Conservation (phyloP, 345 rosid species). For the Mallotus nudiflorus region DNA sequence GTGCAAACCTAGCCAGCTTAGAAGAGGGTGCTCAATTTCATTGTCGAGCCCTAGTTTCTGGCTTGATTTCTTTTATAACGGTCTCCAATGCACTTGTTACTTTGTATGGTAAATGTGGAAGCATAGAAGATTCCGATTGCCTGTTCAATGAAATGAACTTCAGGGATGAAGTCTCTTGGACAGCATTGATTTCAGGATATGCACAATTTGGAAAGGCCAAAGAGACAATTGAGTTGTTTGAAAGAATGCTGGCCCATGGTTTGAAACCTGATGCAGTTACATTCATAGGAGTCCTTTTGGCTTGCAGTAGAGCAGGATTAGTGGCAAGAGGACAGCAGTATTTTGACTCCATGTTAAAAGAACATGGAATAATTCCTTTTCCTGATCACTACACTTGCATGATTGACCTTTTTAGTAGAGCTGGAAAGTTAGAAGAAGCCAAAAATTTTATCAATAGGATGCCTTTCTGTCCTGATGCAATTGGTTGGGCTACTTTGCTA, state of each 20-base stretch:
- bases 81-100: conserved; percentile 89
- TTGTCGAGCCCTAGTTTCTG: conserved; percentile 62
- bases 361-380: conserved; percentile 57
- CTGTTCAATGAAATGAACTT: conserved; percentile 70
- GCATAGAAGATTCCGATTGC: conserved; percentile 53
- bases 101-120: conserved; percentile 90
- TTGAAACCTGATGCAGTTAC: conserved; percentile 88
- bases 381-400: conserved; percentile 85
- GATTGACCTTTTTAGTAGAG: conserved; percentile 87
- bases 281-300: conserved; percentile 80
- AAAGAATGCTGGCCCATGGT: conserved; percentile 63
- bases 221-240: conserved; percentile 72
- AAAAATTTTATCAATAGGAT: conserved; percentile 59
- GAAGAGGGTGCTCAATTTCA: conserved; percentile 95
- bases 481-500: conserved; percentile 86
- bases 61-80: conserved; percentile 54
- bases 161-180: conserved; percentile 89
- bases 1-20: conserved; percentile 83
- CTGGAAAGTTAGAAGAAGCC: conserved; percentile 87
- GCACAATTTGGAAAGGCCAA: conserved; percentile 84
- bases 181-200: conserved; percentile 83
- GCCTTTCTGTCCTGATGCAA: conserved; percentile 78
- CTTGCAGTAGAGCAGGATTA: conserved; percentile 90
- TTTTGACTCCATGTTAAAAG: conserved; percentile 63
- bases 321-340: conserved; percentile 71